Evolutionary conservation across 495 filamentous ascomycete species (phyloP).

Genomic region (Annulohypoxylon moriforme): DNA sequence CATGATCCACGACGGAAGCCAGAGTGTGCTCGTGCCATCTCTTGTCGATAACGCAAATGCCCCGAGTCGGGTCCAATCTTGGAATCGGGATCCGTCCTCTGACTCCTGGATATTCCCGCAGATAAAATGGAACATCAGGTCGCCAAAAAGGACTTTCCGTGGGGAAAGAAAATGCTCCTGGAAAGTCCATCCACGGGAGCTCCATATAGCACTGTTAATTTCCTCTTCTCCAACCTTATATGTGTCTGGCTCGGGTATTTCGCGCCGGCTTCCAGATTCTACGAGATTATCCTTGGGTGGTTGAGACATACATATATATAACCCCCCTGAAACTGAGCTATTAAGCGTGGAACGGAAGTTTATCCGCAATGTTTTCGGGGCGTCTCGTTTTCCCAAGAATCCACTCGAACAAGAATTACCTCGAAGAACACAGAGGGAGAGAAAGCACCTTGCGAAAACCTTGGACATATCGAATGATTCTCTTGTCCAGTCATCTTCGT

Average conservation of each 20-base stretch:
- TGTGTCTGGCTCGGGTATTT: not conserved
- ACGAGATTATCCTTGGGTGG: not conserved
- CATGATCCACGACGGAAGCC: not conserved
- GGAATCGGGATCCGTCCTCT: constrained; percentile 8
- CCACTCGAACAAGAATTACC: constrained; percentile 17
- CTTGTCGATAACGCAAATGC: not conserved
- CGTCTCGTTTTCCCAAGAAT: not conserved
- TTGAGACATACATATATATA: not conserved
- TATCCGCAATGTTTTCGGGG: not conserved
- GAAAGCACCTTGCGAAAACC: constrained; percentile 29
- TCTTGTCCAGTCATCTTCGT: constrained; percentile 31
- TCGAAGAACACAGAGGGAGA: constrained; percentile 22
- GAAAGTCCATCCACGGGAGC: constrained; percentile 16
- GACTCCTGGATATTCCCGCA: constrained; percentile 10
- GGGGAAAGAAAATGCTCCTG: constrained; percentile 17
- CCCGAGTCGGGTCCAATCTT: not conserved
- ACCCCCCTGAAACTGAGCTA: not conserved
- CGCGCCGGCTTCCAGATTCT: not conserved
- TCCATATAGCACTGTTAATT: not conserved
- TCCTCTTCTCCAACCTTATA: not conserved
- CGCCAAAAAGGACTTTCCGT: constrained; percentile 5
- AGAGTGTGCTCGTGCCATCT: not conserved
- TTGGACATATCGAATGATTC: constrained; percentile 37
- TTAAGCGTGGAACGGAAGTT: not conserved
- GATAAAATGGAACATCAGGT: constrained; percentile 5